These are phyloP conservation scores for Cryptosporidium sp. DNA, from an alignment of 169 alveolate species.

Conservation along the genomic window DNA sequence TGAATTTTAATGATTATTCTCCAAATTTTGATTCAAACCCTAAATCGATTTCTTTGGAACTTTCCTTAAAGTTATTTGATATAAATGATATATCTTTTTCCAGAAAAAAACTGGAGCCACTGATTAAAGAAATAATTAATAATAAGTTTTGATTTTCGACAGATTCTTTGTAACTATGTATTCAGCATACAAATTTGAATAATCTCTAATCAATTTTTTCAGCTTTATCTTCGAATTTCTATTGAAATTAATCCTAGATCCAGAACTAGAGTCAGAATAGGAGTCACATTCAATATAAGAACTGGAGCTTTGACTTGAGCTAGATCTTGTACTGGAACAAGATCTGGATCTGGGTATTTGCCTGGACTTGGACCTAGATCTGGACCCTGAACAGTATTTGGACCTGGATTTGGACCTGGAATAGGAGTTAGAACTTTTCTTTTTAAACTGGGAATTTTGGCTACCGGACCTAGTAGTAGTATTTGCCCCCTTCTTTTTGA, in stretches of 20 bases:
- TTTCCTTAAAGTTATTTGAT: neutral
- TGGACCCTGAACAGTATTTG: neutral
- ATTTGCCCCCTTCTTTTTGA: neutral
- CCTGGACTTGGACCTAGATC: too few species aligned
- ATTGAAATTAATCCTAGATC: neutral
- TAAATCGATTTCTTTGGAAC: neutral
- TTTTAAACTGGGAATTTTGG: neutral
- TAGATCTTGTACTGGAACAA: neutral
- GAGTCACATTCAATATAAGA: neutral
- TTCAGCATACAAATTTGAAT: slow-evolving; percentile 70
- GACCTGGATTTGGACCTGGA: neutral
- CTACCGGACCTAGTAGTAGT: neutral
- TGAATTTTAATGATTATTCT: neutral
- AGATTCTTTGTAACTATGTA: slow-evolving; percentile 23
- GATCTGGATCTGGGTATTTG: neutral
- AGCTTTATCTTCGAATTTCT: neutral
- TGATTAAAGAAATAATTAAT: slow-evolving; percentile 10
- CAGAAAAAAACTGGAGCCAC: slow-evolving; percentile 52
- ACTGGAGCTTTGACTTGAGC: neutral
- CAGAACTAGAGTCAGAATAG: neutral
- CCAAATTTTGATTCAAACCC: too few species aligned
- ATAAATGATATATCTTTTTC: slow-evolving; percentile 1
- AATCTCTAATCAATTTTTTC: slow-evolving; percentile 26
- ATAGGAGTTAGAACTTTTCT: neutral
- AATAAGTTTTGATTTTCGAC: slow-evolving; percentile 23